Base-by-base conservation (phyloP, 2,329 filamentous ascomycete species). In the Neonectria neomacrospora region DNA sequence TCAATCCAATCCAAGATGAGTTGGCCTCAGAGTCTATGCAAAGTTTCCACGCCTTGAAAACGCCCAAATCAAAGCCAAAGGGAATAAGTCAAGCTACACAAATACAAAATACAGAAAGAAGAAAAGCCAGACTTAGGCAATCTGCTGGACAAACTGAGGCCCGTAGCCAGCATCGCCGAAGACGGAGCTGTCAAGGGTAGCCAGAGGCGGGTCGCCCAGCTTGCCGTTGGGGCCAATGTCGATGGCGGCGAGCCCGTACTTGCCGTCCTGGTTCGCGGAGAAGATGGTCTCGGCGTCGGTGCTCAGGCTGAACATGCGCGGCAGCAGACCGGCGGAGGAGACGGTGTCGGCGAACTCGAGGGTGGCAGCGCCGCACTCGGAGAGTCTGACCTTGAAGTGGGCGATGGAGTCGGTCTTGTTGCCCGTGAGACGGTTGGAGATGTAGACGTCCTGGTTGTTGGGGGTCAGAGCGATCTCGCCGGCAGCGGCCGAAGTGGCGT, bases 351-450 rank as follows among this genome's bases (percentile, higher is more conserved):
- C 71, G 56, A 78, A 79, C 42, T 73, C 66, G 56, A 83, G 76
- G 9, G 63, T 73, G 51, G 76, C 58, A 11, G 66, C 65, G 42
- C 64, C 69, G 30, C 61, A 71, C 32, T 64, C 54, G 30, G 63
- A 66, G 23, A 23, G 42, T 9, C 52, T 42, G 44, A 80, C 66
- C 68, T 73, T 73, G 71, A 86, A 84, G 72, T 81, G 81, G 6
- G 82, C 78, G 69, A 86, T 80, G 68, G 75, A 81, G 75, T 86
- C 84, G 9, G 79, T 80, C 3, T 66, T 67, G 37, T 79, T 78
- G 56, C 81, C 82, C 1, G 78, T 81, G 26, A 84, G 66, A 4
- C 84, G 82, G 78, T 86, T 86, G 39, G 82, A 83, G 55, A 85
- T 78, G 73, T 86, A 86, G 18, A 86, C 68, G 73, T 84, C 76